A percentile compares a stretch with the other conserved stretches of the same genome.
Conservation (phyloP, 1,284 basidiomycete genomes). For the Chalciporus piperatoides region DNA sequence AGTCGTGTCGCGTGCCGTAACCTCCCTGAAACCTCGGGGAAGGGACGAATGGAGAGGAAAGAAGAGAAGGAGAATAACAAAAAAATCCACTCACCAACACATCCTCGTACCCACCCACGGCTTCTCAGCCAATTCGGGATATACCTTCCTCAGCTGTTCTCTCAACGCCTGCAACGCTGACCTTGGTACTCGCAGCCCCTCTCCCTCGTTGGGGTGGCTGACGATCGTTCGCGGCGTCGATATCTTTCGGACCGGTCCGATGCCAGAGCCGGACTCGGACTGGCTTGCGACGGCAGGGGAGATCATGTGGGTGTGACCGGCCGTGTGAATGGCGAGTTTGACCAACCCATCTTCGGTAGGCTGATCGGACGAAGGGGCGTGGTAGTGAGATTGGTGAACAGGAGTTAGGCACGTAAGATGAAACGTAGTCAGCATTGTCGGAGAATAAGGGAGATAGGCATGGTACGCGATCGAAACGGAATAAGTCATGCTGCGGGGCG, state of each 20-base stretch:
- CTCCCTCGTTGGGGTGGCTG: constrained; percentile 43
- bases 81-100: constrained; percentile 63
- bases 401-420: neutral
- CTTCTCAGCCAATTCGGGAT: constrained; percentile 68
- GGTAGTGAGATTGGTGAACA: neutral
- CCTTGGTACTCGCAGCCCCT: constrained; percentile 64
- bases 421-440: neutral
- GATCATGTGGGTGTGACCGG: constrained; percentile 57
- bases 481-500: neutral
- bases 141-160: constrained; percentile 50
- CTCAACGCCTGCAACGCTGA: constrained; percentile 49
- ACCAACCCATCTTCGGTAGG: constrained; percentile 67
- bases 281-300: neutral
- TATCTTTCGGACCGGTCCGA: constrained; percentile 32
- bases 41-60: neutral
- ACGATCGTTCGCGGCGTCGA: constrained; percentile 66
- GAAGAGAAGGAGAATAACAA: neutral
- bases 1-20: neutral
- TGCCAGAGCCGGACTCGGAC: neutral
- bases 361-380: constrained; percentile 35
- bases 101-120: constrained; percentile 68
- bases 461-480: neutral
- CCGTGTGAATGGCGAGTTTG: constrained; percentile 70
- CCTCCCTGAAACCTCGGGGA: neutral
- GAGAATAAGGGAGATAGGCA: neutral